These are phyloP conservation scores for Ramularia endophylla DNA, from an alignment of 2,329 filamentous ascomycete genomes.

Conservation along the genomic window DNA sequence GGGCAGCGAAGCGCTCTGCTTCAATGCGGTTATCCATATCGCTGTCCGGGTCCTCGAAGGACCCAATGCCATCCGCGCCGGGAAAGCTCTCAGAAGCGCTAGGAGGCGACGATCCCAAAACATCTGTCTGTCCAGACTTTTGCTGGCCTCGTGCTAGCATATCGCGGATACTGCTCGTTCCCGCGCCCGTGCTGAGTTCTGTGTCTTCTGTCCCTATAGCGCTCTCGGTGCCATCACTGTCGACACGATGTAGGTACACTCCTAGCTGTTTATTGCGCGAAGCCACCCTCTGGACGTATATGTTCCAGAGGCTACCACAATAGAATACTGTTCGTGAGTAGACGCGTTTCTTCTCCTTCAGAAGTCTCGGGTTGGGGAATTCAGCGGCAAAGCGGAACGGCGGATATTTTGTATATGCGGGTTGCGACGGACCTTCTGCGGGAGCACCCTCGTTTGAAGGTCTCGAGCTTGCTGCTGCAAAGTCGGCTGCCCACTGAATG, in stretches of 20 bases:
- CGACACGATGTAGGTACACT: conserved; percentile 51
- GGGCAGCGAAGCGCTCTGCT: conserved; percentile 14
- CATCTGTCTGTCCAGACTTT: conserved; percentile 24
- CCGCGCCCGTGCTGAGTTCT: conserved; percentile 7
- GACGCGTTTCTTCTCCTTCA: conserved; percentile 55
- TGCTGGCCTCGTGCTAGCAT: conserved; percentile 24
- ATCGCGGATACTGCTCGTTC: conserved; percentile 21
- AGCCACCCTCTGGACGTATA: conserved; percentile 56
- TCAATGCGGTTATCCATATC: conserved; percentile 19
- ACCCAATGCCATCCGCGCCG: not conserved
- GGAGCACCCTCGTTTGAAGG: conserved; percentile 11
- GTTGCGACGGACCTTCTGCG: conserved; percentile 7
- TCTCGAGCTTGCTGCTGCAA: conserved; percentile 41
- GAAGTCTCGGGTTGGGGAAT: conserved; percentile 49
- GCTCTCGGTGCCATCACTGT: conserved; percentile 33
- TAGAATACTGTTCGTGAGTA: conserved; percentile 56
- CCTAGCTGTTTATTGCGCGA: conserved; percentile 52
- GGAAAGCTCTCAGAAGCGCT: not conserved
- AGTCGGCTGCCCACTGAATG: conserved; percentile 51
- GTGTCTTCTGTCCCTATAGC: conserved; percentile 41
- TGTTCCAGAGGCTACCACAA: conserved; percentile 54
- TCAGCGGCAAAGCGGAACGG: conserved; percentile 55
- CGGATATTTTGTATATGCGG: conserved; percentile 47
- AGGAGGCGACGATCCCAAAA: conserved; percentile 12
- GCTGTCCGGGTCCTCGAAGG: conserved; percentile 14